phyloP scores from a whole-genome alignment of 257 asterid species.

The Penstemon eatonii region DNA sequence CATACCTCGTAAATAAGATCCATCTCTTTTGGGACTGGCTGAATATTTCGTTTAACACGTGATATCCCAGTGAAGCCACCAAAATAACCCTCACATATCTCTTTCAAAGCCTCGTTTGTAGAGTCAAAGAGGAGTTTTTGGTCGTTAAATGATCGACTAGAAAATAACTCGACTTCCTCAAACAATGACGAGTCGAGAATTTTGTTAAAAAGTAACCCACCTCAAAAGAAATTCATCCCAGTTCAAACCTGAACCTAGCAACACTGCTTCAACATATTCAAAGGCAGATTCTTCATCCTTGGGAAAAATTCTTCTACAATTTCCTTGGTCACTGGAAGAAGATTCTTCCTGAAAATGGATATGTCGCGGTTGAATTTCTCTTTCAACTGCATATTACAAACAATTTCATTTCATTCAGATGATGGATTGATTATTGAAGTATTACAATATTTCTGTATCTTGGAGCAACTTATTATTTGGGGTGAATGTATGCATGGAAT shows the following conservation, averaged over 20 bases:
- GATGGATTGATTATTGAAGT: constrained; percentile 18
- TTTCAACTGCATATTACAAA: constrained; percentile 48
- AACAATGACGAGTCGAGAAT: constrained; percentile 75
- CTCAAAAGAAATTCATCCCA: constrained; percentile 82
- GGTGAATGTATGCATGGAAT: constrained; percentile 1
- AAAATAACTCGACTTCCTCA: constrained; percentile 88
- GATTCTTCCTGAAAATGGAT: constrained; percentile 68
- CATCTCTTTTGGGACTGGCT: constrained; percentile 65
- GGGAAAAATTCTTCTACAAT: constrained; percentile 50
- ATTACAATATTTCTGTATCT: constrained; percentile 8
- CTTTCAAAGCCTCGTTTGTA: constrained; percentile 65
- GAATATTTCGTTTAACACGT: constrained; percentile 34
- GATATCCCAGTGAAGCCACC: constrained; percentile 48
- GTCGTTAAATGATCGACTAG: constrained; percentile 64
- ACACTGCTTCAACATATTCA: constrained; percentile 96
- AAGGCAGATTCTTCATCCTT: constrained; percentile 95
- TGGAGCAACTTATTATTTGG: background rate
- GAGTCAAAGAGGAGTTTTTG: constrained; percentile 88
- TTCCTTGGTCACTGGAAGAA: constrained; percentile 45
- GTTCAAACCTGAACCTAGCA: constrained; percentile 90
- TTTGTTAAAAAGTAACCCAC: constrained; percentile 68
- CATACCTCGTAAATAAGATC: constrained; percentile 80
- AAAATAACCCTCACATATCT: constrained; percentile 59
- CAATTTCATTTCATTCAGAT: constrained; percentile 23
- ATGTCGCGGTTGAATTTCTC: constrained; percentile 66